phyloP scores from a whole-genome alignment of 2,329 filamentous ascomycete species.

The Penicillium sp. region DNA sequence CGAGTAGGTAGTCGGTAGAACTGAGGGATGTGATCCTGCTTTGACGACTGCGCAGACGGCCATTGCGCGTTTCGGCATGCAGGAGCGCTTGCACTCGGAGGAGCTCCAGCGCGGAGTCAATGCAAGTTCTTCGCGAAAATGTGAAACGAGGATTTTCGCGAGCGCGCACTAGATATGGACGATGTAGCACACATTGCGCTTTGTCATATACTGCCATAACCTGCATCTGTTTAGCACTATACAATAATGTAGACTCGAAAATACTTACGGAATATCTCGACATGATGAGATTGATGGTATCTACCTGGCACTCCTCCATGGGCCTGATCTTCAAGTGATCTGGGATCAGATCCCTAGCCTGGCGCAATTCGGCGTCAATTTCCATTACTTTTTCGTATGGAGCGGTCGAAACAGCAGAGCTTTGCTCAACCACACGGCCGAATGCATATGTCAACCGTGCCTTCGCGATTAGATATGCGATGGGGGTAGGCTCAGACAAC shows the following conservation, averaged over 20 bases:
- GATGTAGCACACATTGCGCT: slow-evolving; percentile 83
- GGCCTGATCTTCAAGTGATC: slow-evolving; percentile 75
- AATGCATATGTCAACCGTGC: slow-evolving; percentile 45
- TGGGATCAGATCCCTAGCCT: slow-evolving; percentile 66
- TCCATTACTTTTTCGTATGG: slow-evolving; percentile 64
- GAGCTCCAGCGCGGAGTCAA: slow-evolving; percentile 83
- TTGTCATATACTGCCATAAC: slow-evolving; percentile 85
- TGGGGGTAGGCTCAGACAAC: slow-evolving; percentile 58
- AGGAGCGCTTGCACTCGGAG: slow-evolving; percentile 76
- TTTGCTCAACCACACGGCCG: slow-evolving; percentile 46
- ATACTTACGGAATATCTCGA: slow-evolving; percentile 68
- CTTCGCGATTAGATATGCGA: slow-evolving; percentile 53
- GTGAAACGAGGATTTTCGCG: slow-evolving; percentile 77
- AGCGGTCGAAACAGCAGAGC: slow-evolving; percentile 43
- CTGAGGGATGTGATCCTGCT: slow-evolving; percentile 80
- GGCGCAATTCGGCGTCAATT: slow-evolving; percentile 59
- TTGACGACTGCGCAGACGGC: slow-evolving; percentile 70
- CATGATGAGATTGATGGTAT: slow-evolving; percentile 70
- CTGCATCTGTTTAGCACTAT: slow-evolving; percentile 25
- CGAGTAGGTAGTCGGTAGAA: slow-evolving; percentile 81
- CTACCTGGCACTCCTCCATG: slow-evolving; percentile 71
- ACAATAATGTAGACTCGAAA: background rate
- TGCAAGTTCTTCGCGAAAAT: slow-evolving; percentile 78
- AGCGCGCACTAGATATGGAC: slow-evolving; percentile 79
- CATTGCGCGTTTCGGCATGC: slow-evolving; percentile 70